Evolutionary conservation across 768 basidiomycete genomes (phyloP).

Genomic region (Podaxis carcinomalis): DNA sequence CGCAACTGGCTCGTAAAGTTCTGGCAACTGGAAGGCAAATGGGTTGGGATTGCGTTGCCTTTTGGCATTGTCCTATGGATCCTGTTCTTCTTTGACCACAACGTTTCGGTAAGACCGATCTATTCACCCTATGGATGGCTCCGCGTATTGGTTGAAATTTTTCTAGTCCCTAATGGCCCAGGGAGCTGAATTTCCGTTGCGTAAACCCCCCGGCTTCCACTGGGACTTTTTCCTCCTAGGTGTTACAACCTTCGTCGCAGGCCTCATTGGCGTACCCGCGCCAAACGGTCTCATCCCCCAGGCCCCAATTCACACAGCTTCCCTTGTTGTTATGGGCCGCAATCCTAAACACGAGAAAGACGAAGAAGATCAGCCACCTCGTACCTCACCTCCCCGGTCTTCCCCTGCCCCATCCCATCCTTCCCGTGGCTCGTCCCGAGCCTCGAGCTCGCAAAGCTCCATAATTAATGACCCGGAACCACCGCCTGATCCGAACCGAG

Average conservation of each 20-base stretch:
- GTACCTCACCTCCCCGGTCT: slow-evolving; percentile 3
- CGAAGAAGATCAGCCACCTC: slow-evolving; percentile 15
- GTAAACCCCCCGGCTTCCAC: slow-evolving; percentile 87
- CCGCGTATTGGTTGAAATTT: slow-evolving; percentile 3
- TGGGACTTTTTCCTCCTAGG: slow-evolving; percentile 91
- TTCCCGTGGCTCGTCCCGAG: slow-evolving; percentile 4
- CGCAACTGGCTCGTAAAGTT: slow-evolving; percentile 83
- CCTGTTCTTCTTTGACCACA: slow-evolving; percentile 94
- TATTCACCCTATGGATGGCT: not conserved
- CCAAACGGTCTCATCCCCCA: slow-evolving; percentile 84
- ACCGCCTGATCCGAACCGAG: slow-evolving; percentile 16
- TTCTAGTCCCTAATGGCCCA: slow-evolving; percentile 86
- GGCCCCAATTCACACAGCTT: slow-evolving; percentile 90
- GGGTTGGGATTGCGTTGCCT: slow-evolving; percentile 85
- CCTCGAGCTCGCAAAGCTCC: slow-evolving; percentile 1
- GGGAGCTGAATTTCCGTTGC: slow-evolving; percentile 80
- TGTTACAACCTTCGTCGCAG: slow-evolving; percentile 84
- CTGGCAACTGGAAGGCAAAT: slow-evolving; percentile 85
- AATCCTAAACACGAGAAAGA: slow-evolving; percentile 32
- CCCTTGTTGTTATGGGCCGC: slow-evolving; percentile 66
- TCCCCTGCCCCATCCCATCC: not conserved
- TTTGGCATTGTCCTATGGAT: slow-evolving; percentile 89
- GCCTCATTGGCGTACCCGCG: slow-evolving; percentile 80
- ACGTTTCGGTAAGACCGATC: slow-evolving; percentile 66
- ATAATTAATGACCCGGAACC: slow-evolving; percentile 12